These are phyloP conservation scores for Salvia hispanica DNA, from an alignment of 257 asterid genomes.

Conservation along the genomic window DNA sequence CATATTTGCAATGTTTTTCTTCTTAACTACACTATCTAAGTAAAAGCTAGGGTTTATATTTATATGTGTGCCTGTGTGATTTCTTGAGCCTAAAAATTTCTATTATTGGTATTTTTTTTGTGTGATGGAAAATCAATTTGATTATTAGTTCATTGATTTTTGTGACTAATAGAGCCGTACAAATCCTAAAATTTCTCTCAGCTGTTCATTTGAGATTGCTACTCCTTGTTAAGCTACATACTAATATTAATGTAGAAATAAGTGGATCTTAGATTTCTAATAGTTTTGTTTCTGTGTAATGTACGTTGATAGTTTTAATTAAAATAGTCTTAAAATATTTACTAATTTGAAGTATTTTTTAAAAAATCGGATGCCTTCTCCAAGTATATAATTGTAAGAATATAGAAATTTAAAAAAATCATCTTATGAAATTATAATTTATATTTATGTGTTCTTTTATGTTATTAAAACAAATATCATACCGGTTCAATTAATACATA, in stretches of 20 bases:
- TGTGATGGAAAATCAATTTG: constrained; percentile 3
- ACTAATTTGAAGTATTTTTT: no score
- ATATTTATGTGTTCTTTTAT: no score
- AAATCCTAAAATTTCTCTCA: constrained; percentile 3
- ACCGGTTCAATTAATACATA: no score
- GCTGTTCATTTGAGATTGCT: constrained; percentile 3
- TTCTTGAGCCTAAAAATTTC: neutral
- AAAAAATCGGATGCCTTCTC: no score
- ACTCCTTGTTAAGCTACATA: constrained; percentile 8
- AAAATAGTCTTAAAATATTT: no score
- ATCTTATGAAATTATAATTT: no score
- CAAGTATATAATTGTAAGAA: no score
- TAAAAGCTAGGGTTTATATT: neutral
- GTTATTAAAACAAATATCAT: no score
- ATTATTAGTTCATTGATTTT: constrained; percentile 8
- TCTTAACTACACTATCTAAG: constrained; percentile 2
- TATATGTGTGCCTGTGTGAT: neutral
- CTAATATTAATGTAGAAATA: neutral
- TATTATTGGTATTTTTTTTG: neutral
- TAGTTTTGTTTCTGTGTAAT: no score
- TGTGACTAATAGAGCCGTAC: neutral
- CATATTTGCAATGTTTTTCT: neutral
- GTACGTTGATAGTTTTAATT: no score
- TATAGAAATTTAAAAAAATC: no score
- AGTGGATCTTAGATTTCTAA: neutral